Base-by-base conservation (phyloP, 2,329 filamentous ascomycete species). In the Colletotrichum trifolii region DNA sequence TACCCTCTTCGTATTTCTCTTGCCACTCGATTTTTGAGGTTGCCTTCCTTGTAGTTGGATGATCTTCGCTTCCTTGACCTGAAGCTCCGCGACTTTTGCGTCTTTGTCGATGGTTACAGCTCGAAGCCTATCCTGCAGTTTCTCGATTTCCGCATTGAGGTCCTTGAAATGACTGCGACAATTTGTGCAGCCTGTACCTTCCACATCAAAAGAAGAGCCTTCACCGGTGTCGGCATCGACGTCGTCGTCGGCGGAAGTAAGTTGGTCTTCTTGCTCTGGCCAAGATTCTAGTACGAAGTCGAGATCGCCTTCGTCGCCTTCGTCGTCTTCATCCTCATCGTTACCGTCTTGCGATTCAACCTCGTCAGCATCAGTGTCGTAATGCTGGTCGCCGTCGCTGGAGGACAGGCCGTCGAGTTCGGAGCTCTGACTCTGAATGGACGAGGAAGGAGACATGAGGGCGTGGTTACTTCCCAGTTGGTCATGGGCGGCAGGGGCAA, bases 361-460 rank as follows among this genome's bases (percentile, higher is more conserved):
- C 34, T 66, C 64, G n/a, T 66, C 64, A 3, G 54, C 39, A 8
- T 64, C 38, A 13, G 64, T 34, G 17, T 66, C 54, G 35, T 66
- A 66, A 33, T 40, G 38, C 25, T n/a, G 36, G 11, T 49, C 35
- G 15, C 46, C 43, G 17, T 57, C 25, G 4, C 15, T 4, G 12
- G 35, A 12, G 13, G 46, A 34, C 46, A 49, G 3, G 25, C 46
- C 25, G 9, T n/a, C 35, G 25, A 49, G 33, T n/a, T 10, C 25
- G 43, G 15, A 11, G 43, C 15, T 25, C 25, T 25, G 8, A 25
- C 10, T n/a, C 33, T 46, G n/a, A 46, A 46, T 17, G n/a, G 43
- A 46, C 25, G 25, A 25, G 25, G 25, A 25, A 25, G 25, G 25
- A 25, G 25, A 25, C 25, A 25, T 4, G 25, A 25, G 4, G 25